These are phyloP conservation scores for Akanthomyces muscarius DNA, from an alignment of 2,329 filamentous ascomycete genomes.

Conservation along the genomic window DNA sequence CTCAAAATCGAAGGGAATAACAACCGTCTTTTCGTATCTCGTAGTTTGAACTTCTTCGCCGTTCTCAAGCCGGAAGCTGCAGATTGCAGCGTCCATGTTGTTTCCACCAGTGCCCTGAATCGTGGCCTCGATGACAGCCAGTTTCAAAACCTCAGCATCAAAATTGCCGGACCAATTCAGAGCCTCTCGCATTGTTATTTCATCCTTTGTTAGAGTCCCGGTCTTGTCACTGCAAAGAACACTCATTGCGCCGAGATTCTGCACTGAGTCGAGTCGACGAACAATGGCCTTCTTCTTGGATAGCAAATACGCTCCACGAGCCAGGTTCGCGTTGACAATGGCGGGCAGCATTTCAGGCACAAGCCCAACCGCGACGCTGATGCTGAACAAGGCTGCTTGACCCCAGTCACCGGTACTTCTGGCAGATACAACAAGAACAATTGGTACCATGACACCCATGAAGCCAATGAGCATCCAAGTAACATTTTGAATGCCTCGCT, in stretches of 20 bases:
- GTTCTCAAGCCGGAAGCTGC: slow-evolving; percentile 17
- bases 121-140: slow-evolving; percentile 26
- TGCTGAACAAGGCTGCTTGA: slow-evolving; percentile 26
- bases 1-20: slow-evolving; percentile 27
- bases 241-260: slow-evolving; percentile 29
- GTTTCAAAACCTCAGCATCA: slow-evolving; percentile 24
- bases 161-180: slow-evolving; percentile 21
- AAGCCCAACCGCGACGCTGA: slow-evolving; percentile 29
- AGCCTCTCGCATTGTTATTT: slow-evolving; percentile 26
- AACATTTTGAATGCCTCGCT: slow-evolving; percentile 28
- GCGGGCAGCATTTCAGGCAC: slow-evolving; percentile 30
- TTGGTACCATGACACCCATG: slow-evolving; percentile 29
- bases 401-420: slow-evolving; percentile 26
- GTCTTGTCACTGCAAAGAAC: slow-evolving; percentile 31
- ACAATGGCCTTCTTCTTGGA: slow-evolving; percentile 35
- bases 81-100: slow-evolving; percentile 28
- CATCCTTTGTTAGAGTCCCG: slow-evolving; percentile 28
- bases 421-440: slow-evolving; percentile 26
- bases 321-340: slow-evolving; percentile 29
- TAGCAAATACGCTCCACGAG: slow-evolving; percentile 25
- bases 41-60: slow-evolving; percentile 21
- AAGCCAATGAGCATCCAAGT: slow-evolving; percentile 29
- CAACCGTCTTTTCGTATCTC: slow-evolving; percentile 23
- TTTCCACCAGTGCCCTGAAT: slow-evolving; percentile 27
- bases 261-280: slow-evolving; percentile 30